Percentiles rank a stretch among this genome's conserved stretches.
phyloP scores from a whole-genome alignment of 192 early-diverging fungal genomes.

The Backusella morwellensis region DNA sequence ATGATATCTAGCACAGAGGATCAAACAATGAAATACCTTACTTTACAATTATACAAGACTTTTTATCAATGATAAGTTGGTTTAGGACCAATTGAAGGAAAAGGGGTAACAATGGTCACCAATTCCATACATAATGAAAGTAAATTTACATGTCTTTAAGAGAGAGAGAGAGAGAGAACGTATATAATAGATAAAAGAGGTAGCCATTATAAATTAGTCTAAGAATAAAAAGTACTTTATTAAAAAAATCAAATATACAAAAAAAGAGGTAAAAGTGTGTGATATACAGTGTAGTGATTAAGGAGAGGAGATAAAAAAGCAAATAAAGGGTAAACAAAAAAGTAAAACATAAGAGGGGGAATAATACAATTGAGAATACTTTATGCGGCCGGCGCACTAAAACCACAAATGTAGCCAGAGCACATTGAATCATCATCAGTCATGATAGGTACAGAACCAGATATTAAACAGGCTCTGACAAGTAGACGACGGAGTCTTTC shows the following conservation, averaged over 20 bases:
- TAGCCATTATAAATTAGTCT: not conserved
- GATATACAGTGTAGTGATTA: not conserved
- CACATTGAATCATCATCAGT: constrained; percentile 13
- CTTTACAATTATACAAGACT: too few species aligned
- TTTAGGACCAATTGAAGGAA: too few species aligned
- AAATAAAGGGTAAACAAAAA: not conserved
- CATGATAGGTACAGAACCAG: constrained; percentile 2
- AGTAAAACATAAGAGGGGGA: constrained; percentile 9
- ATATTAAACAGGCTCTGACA: constrained; percentile 28
- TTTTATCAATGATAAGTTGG: too few species aligned
- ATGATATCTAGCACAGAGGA: not conserved
- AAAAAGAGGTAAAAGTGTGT: not conserved
- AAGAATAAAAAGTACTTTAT: not conserved
- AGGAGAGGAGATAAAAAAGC: too few species aligned
- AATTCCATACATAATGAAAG: not conserved
- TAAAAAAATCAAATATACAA: not conserved
- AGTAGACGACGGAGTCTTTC: constrained; percentile 29
- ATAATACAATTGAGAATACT: constrained; percentile 8
- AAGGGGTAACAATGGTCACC: too few species aligned
- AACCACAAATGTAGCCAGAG: constrained; percentile 24
- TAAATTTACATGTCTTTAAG: not conserved
- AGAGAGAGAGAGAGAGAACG: not conserved
- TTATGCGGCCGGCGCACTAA: constrained; percentile 38
- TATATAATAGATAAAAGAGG: not conserved
- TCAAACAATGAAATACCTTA: too few species aligned